Conservation (phyloP, 2,329 filamentous ascomycete genomes). For the Alternaria solani region DNA sequence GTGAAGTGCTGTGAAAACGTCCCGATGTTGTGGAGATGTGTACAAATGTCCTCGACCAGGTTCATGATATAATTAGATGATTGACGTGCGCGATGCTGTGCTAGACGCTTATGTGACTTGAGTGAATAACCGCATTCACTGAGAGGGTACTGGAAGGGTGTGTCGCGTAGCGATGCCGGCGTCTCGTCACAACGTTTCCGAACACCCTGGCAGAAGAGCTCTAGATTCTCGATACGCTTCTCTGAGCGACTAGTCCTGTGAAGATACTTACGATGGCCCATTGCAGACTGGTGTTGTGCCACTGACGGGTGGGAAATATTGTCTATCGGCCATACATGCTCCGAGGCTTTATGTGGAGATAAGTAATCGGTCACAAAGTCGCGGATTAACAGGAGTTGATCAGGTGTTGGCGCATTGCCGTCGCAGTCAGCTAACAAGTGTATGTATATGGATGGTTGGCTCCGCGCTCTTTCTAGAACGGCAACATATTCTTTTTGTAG, state of each 20-base stretch:
- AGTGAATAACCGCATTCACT: slow-evolving; percentile 39
- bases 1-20: slow-evolving; percentile 26
- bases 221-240: slow-evolving; percentile 24
- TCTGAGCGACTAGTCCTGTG: slow-evolving; percentile 25
- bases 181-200: slow-evolving; percentile 22
- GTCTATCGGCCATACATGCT: slow-evolving; percentile 30
- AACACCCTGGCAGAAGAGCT: slow-evolving; percentile 29
- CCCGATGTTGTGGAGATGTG: slow-evolving; percentile 12
- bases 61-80: slow-evolving; percentile 45
- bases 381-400: slow-evolving; percentile 33
- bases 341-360: background rate
- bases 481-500: slow-evolving; percentile 30
- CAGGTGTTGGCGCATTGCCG: slow-evolving; percentile 33
- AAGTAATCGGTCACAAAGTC: slow-evolving; percentile 32
- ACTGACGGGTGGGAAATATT: slow-evolving; percentile 23
- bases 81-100: slow-evolving; percentile 32
- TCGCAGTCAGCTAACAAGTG: slow-evolving; percentile 33
- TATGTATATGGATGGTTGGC: slow-evolving; percentile 41
- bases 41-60: slow-evolving; percentile 39
- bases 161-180: slow-evolving; percentile 15
- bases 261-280: slow-evolving; percentile 38
- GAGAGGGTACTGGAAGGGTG: slow-evolving; percentile 29
- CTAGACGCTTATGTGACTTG: slow-evolving; percentile 26
- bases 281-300: slow-evolving; percentile 2
- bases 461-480: slow-evolving; percentile 29